Evolutionary conservation across 2,329 filamentous ascomycete species (phyloP), one percentile per base, ranked within the genome.

Genomic region (Paracoccidioides lutzii): DNA sequence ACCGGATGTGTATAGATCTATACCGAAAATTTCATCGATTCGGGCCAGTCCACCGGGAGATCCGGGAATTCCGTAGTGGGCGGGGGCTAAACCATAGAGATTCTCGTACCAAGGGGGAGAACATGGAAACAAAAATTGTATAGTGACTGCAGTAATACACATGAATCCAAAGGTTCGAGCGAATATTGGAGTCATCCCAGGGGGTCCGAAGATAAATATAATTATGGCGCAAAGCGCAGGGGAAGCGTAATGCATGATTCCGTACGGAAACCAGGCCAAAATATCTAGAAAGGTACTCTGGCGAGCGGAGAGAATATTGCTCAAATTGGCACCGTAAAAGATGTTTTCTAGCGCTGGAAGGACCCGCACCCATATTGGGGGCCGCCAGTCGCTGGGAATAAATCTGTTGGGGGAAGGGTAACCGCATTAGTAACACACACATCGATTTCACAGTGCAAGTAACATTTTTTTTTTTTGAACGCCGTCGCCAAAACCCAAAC

Each of bases 61-160:
- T 52, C 91, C 91, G 46, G 81, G 78, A 79, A 97, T 95, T 49
- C 87, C 87, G 73, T 96, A 96, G 64, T 93, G 89, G 51, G 91
- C 91, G 2, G 91, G 90, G 35, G 88, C 88, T 53, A 96, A 76
- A 14, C 91, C 91, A 69, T 95, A 89, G 65, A 87, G 79, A 71
- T 93, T 94, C 77, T 96, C 91, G 67, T 96, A 97, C 91, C 91
- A 97, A 1, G 91, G 91, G 32, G 91, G 88, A 30, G 90, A 93
- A 76, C 91, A 96, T 1, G 91, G 91, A 73, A 96, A 94, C 59
- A 90, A 72, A 54, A 96, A 78, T 73, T 96, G 90, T 61, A 95
- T 90, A 37, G 84, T 81, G 56, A 96, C 91, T 54, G 90, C 91
- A 10, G 84, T 76, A 60, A 95, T 81, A 73, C 90, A 93, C 82